phyloP scores from a whole-genome alignment of 2,329 filamentous ascomycete species.

The Lizonia empirigonia region DNA sequence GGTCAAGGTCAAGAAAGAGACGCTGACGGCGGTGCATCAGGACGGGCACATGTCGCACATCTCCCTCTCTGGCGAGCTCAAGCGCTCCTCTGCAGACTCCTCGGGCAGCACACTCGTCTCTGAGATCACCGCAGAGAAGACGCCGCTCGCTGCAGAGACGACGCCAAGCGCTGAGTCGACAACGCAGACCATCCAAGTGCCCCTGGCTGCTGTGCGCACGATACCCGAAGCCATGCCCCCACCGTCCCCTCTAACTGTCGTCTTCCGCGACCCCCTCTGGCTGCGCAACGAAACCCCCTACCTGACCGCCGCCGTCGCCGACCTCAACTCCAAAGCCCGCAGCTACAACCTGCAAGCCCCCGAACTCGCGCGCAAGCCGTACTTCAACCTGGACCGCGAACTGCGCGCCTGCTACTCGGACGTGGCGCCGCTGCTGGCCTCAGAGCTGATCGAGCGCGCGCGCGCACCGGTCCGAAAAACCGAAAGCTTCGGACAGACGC shows the following conservation, averaged over 20 bases:
- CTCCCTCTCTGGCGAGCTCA: slow-evolving; percentile 53
- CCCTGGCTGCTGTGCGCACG: slow-evolving; percentile 9
- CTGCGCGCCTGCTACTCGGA: slow-evolving; percentile 82
- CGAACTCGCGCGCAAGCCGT: slow-evolving; percentile 88
- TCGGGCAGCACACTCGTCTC: slow-evolving; percentile 29
- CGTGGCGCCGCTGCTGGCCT: slow-evolving; percentile 76
- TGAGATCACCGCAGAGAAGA: slow-evolving; percentile 35
- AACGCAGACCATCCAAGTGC: slow-evolving; percentile 23
- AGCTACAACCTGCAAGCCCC: slow-evolving; percentile 97
- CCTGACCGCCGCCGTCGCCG: slow-evolving; percentile 73
- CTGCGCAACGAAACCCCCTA: slow-evolving; percentile 74
- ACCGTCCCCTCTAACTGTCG: slow-evolving; percentile 47
- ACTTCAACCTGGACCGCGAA: slow-evolving; percentile 83
- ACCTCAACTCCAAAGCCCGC: slow-evolving; percentile 79
- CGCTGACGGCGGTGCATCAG: slow-evolving; percentile 51
- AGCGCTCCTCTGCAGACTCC: slow-evolving; percentile 26
- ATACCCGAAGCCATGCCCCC: background rate
- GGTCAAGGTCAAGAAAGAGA: slow-evolving; percentile 51
- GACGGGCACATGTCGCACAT: slow-evolving; percentile 57
- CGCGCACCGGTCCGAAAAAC: slow-evolving; percentile 51
- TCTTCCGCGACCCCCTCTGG: slow-evolving; percentile 82
- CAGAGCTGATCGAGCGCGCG: slow-evolving; percentile 74
- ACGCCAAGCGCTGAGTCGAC: slow-evolving; percentile 13
- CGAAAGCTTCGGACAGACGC: slow-evolving; percentile 42
- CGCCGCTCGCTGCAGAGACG: slow-evolving; percentile 20